Evolutionary conservation across 768 basidiomycete genomes (phyloP).

Genomic region (Pluteus cervinus): DNA sequence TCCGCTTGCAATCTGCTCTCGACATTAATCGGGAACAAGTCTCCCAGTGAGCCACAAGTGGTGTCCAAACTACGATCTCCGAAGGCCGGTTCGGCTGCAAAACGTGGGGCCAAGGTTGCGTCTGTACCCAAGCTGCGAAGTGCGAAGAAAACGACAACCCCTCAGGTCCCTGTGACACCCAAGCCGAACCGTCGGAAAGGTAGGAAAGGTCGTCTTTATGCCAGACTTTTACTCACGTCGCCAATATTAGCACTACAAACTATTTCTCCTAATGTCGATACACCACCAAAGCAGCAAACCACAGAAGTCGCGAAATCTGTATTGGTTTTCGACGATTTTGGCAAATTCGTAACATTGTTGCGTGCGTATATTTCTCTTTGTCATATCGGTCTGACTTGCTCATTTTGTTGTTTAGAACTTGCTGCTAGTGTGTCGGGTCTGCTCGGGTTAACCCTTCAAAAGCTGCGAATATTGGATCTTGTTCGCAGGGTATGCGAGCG

Average conservation of each 20-base stretch:
- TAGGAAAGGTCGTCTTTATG: conserved; percentile 9
- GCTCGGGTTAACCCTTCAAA: conserved; percentile 57
- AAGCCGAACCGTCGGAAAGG: conserved; percentile 36
- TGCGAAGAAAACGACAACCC: conserved; percentile 8
- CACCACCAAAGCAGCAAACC: conserved; percentile 11
- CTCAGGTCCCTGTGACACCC: conserved; percentile 35
- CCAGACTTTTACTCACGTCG: conserved; percentile 5
- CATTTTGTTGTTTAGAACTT: conserved; percentile 43
- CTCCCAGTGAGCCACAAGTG: conserved; percentile 4
- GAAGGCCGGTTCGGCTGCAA: too few species aligned
- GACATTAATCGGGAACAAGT: conserved; percentile 18
- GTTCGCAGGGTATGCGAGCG: conserved; percentile 56
- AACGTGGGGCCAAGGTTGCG: conserved; percentile 12
- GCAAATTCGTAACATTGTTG: conserved; percentile 40
- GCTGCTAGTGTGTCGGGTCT: conserved; percentile 60
- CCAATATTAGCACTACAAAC: conserved; percentile 20
- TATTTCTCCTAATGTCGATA: conserved; percentile 23
- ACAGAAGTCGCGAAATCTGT: conserved; percentile 7
- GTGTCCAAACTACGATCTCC: too few species aligned
- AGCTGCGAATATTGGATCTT: conserved; percentile 61
- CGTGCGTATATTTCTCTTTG: conserved; percentile 32
- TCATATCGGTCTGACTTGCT: conserved; percentile 2
- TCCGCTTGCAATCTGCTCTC: conserved; percentile 47
- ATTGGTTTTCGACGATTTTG: conserved; percentile 33
- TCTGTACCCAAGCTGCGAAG: conserved; percentile 20